Conservation (phyloP, 306 rosid species). For the Quercus ilex region DNA sequence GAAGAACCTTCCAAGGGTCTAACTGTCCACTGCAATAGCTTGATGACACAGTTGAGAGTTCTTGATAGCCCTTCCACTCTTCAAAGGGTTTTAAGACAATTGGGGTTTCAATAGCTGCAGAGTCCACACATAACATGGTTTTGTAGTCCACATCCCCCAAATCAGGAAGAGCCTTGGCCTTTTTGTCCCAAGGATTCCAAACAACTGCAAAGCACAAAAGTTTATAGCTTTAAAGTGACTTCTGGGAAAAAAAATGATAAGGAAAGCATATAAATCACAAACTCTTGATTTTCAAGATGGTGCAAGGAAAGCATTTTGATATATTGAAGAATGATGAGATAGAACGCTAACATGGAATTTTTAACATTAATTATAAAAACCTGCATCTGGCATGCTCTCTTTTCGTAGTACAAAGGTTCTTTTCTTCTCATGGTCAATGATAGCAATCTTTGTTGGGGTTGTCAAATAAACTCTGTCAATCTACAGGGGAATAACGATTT, state of each 20-base stretch:
- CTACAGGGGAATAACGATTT: conserved; percentile 29
- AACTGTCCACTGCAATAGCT: conserved; percentile 87
- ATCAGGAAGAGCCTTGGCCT: conserved; percentile 57
- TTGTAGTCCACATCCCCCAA: conserved; percentile 72
- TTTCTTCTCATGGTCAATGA: conserved; percentile 82
- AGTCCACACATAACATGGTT: conserved; percentile 61
- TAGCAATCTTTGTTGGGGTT: conserved; percentile 64
- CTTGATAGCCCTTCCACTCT: conserved; percentile 81
- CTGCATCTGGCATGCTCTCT: conserved; percentile 68
- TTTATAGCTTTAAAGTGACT: background rate
- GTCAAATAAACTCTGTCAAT: conserved; percentile 57
- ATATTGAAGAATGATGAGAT: background rate
- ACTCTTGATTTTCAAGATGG: background rate
- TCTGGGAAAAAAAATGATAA: too few relatives aligned
- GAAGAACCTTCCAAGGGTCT: conserved; percentile 68
- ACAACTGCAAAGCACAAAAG: conserved; percentile 40
- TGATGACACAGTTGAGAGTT: conserved; percentile 63
- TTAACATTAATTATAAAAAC: conserved; percentile 20
- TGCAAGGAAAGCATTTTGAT: background rate
- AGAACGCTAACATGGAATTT: background rate
- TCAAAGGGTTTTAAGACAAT: conserved; percentile 58
- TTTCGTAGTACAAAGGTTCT: conserved; percentile 68
- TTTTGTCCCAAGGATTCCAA: conserved; percentile 84
- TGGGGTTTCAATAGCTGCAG: conserved; percentile 61
- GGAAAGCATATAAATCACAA: too few relatives aligned